Evolutionary conservation across 257 asterid genomes (phyloP), one percentile per base, ranked within the genome.

Genomic region (Solanum pennellii): DNA sequence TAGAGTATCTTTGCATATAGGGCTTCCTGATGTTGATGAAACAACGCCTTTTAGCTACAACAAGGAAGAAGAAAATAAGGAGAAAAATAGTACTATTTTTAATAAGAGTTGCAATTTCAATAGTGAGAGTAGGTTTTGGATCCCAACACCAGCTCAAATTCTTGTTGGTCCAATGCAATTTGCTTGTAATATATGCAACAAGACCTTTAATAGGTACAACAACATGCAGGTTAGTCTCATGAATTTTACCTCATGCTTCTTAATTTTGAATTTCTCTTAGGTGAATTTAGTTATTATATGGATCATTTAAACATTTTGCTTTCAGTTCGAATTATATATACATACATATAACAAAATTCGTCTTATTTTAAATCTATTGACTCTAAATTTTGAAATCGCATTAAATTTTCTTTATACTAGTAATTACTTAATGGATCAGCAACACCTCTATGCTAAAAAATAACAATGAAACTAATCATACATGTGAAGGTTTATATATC

Each of bases 131-230:
- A 92, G 98, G 86, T 96, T 91, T 91, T 96, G 98, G 98, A 96
- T 95, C 45, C 99, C 99, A 35, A 94, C 98, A 35, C 95, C 96
- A 83, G 90, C 98, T 1, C 99, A 96, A 91, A 96, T 96, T 90
- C 98, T 96, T 69, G 95, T 95, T 37, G 99, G 99, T 15, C 98
- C 98, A 45, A 94, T 94, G 98, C 98, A 96, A 77, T 96, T 96
- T 91, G 88, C 98, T 87, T 96, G 99, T 90, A 87, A 89, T 88
- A 93, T 96, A 42, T 96, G 99, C 92, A 91, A 71, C 94, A 96
- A 95, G 92, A 92, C 98, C 92, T 96, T 96, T 93, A 96, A 93
- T 88, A 93, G 98, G 90, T 96, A 95, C 95, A 96, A 96, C 71
- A 97, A 97, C 93, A 95, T 97, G 98, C 98, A 97, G 99, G 99